Conservation (phyloP, 192 early-diverging fungal species). For the Entophlyctis luteolus region DNA sequence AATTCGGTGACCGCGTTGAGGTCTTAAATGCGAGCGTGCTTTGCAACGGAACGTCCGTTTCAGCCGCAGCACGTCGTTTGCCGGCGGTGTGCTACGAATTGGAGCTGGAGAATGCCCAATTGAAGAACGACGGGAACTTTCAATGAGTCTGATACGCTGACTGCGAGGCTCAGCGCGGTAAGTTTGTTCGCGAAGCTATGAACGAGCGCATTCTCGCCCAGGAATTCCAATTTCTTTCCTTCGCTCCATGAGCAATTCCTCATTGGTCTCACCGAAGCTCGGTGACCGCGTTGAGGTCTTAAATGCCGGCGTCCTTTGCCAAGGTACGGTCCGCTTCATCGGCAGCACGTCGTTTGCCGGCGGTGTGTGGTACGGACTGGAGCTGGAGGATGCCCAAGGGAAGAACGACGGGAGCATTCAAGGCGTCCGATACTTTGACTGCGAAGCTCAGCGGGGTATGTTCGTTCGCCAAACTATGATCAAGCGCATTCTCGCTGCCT, state of each 20-base stretch:
- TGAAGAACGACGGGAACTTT: conserved; percentile 49
- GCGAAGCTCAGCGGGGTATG: conserved; percentile 28
- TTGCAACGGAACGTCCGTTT: conserved; percentile 68
- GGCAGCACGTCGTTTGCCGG: conserved; percentile 78
- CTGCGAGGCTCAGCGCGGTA: conserved; percentile 24
- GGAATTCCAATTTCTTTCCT: no score
- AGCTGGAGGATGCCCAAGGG: conserved; percentile 57
- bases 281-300: conserved; percentile 8
- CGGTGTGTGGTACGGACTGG: conserved; percentile 88
- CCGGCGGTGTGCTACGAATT: conserved; percentile 81
- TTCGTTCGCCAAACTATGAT: conserved; percentile 41
- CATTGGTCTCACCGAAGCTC: no score
- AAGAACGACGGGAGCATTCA: conserved; percentile 50
- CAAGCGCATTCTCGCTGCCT: conserved; percentile 5
- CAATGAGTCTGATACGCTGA: conserved; percentile 42
- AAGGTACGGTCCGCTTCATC: conserved; percentile 72
- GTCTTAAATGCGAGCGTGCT: neutral
- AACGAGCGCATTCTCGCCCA: conserved; percentile 14
- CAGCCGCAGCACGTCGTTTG: conserved; percentile 75
- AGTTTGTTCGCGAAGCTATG: conserved; percentile 40
- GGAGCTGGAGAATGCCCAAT: conserved; percentile 63
- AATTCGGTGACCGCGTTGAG: conserved; percentile 8
- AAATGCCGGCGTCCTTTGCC: neutral
- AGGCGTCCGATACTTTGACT: conserved; percentile 44
- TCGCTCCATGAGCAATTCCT: no score